phyloP scores from a whole-genome alignment of 2,329 filamentous ascomycete species.

The Ascochyta clinopodiicola region DNA sequence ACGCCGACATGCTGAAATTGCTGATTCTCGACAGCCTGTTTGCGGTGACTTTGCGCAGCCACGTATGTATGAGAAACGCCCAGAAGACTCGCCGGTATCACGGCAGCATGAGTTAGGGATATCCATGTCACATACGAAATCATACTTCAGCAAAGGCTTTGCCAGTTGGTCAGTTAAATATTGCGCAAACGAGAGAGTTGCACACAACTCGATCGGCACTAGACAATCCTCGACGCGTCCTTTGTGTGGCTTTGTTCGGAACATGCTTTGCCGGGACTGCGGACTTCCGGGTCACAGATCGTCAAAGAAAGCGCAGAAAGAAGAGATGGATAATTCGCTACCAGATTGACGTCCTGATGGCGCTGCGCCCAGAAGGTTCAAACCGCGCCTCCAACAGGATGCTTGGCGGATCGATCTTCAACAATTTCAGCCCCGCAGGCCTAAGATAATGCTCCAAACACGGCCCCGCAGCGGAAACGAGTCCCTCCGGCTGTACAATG shows the following conservation, averaged over 20 bases:
- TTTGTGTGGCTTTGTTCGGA: neutral
- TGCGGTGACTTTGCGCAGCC: too few relatives aligned
- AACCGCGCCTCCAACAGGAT: slow-evolving; percentile 1
- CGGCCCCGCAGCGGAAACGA: slow-evolving; percentile 9
- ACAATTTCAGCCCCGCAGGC: slow-evolving; percentile 5
- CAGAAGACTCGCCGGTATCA: neutral
- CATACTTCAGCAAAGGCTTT: neutral
- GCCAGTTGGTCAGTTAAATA: neutral
- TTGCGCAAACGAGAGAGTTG: neutral
- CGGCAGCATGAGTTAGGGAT: neutral
- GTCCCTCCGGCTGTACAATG: slow-evolving; percentile 2
- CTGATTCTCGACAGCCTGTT: too few relatives aligned
- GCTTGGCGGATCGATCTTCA: slow-evolving; percentile 11
- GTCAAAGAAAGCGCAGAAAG: neutral
- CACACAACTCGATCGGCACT: neutral
- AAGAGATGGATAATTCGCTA: neutral
- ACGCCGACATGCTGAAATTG: too few relatives aligned
- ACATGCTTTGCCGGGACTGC: slow-evolving; percentile 1
- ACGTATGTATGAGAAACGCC: too few relatives aligned
- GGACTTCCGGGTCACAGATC: slow-evolving; percentile 4
- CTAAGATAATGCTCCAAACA: slow-evolving; percentile 1
- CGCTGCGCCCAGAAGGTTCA: neutral
- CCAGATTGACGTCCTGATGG: neutral
- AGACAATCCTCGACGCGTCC: neutral
- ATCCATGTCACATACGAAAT: neutral